A percentile compares a stretch with the other conserved stretches of the same genome.
These are phyloP conservation scores for Zygotorulaspora sp. DNA, from an alignment of 805 yeast species.

Conservation along the genomic window DNA sequence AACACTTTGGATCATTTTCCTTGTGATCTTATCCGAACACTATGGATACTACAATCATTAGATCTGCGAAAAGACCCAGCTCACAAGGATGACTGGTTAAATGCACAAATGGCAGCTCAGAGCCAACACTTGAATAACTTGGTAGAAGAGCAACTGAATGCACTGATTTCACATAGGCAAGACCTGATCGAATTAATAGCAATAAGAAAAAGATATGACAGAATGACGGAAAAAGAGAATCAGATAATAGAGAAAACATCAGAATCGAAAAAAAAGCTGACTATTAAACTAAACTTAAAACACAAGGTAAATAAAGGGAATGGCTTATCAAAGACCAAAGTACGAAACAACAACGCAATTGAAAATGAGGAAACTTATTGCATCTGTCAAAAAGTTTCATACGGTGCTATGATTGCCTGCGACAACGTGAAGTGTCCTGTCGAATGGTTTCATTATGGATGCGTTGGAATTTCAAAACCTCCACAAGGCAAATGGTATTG, in stretches of 20 bases:
- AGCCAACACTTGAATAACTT: slow-evolving; percentile 14
- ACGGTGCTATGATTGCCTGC: slow-evolving; percentile 88
- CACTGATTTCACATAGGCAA: slow-evolving; percentile 9
- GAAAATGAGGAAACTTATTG: slow-evolving; percentile 39
- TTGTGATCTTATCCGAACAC: slow-evolving; percentile 39
- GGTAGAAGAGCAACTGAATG: slow-evolving; percentile 11
- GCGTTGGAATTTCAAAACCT: slow-evolving; percentile 61
- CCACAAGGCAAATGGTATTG: slow-evolving; percentile 73
- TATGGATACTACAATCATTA: slow-evolving; percentile 40
- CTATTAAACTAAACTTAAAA: slow-evolving; percentile 15
- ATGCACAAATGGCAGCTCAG: slow-evolving; percentile 13
- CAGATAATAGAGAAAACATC: slow-evolving; percentile 4
- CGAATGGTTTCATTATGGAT: slow-evolving; percentile 79
- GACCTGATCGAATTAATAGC: slow-evolving; percentile 11
- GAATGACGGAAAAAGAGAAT: slow-evolving; percentile 6
- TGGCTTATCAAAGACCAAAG: background rate
- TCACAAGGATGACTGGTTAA: slow-evolving; percentile 10
- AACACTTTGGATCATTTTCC: slow-evolving; percentile 42
- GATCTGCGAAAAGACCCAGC: slow-evolving; percentile 21
- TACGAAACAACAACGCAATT: slow-evolving; percentile 10
- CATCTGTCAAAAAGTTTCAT: slow-evolving; percentile 42
- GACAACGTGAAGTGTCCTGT: slow-evolving; percentile 68
- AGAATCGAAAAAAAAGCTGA: slow-evolving; percentile 11
- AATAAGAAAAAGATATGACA: slow-evolving; percentile 8
- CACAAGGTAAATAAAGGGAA: background rate